These are phyloP conservation scores for Trichoderma harzianum DNA, from an alignment of 2,329 filamentous ascomycete species.

Conservation along the genomic window DNA sequence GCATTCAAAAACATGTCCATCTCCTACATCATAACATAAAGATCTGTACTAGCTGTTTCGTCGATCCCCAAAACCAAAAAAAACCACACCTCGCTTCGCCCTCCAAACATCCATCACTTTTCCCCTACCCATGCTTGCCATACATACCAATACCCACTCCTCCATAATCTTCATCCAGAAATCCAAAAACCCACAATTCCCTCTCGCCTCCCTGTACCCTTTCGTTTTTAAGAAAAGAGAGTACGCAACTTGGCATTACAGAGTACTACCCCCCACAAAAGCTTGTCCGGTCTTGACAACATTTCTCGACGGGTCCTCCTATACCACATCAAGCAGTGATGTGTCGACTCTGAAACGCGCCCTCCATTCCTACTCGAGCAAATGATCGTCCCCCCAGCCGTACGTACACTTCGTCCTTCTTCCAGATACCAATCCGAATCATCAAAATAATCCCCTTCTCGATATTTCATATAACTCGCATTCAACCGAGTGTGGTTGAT, in stretches of 20 bases:
- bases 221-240: background rate
- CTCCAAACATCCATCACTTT: background rate
- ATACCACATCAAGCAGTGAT: constrained; percentile 32
- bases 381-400: constrained; percentile 30
- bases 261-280: constrained; percentile 28
- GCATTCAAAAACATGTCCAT: background rate
- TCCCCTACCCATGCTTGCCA: background rate
- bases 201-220: background rate
- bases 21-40: background rate
- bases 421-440: too few species aligned
- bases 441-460: too few species aligned
- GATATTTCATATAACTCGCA: background rate
- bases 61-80: background rate
- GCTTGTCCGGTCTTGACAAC: constrained; percentile 40
- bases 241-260: background rate
- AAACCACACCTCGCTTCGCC: background rate
- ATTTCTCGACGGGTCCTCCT: constrained; percentile 23
- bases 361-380: constrained; percentile 26
- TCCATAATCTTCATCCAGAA: background rate
- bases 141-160: background rate
- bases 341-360: constrained; percentile 33
- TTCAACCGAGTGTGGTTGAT: background rate
- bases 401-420: background rate
- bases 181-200: background rate
- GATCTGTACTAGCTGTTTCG: background rate